A percentile compares a stretch with the other conserved stretches of the same genome.
phyloP scores from a whole-genome alignment of 2,329 filamentous ascomycete genomes.

The Aspergillus costaricaensis region DNA sequence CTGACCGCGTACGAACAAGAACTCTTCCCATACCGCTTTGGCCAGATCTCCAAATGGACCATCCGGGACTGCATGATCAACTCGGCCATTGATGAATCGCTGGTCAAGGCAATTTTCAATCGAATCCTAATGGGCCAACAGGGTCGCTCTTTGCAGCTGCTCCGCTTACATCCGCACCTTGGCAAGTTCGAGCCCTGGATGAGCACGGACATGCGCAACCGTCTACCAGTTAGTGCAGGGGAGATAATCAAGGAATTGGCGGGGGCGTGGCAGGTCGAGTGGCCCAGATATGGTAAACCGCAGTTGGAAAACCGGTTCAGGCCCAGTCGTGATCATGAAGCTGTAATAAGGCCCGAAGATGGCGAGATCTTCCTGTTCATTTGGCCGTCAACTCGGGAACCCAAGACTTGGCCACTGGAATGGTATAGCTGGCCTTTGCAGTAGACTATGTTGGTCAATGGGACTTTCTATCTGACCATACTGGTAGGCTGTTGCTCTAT shows the following conservation, averaged over 20 bases:
- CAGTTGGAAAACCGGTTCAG: neutral
- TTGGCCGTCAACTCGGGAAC: neutral
- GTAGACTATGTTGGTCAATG: neutral
- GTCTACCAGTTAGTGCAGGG: neutral
- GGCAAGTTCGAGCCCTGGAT: neutral
- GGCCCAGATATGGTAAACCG: neutral
- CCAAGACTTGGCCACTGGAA: neutral
- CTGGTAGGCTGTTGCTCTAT: too few species aligned
- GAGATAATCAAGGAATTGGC: neutral
- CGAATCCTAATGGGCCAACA: neutral
- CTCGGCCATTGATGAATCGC: neutral
- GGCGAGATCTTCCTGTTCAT: neutral
- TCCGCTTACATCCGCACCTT: neutral
- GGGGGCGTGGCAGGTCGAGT: neutral
- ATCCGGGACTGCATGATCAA: neutral
- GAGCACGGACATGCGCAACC: neutral
- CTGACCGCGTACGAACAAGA: neutral
- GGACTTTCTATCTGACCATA: too few species aligned
- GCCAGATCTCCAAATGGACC: neutral
- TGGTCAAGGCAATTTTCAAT: neutral
- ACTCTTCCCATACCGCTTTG: neutral
- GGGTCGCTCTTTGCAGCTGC: neutral
- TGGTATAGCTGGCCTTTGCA: neutral
- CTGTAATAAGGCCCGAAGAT: neutral
- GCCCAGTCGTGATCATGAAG: neutral